phyloP scores from a whole-genome alignment of 2,329 filamentous ascomycete species.

The Thermothelomyces thermophilus region DNA sequence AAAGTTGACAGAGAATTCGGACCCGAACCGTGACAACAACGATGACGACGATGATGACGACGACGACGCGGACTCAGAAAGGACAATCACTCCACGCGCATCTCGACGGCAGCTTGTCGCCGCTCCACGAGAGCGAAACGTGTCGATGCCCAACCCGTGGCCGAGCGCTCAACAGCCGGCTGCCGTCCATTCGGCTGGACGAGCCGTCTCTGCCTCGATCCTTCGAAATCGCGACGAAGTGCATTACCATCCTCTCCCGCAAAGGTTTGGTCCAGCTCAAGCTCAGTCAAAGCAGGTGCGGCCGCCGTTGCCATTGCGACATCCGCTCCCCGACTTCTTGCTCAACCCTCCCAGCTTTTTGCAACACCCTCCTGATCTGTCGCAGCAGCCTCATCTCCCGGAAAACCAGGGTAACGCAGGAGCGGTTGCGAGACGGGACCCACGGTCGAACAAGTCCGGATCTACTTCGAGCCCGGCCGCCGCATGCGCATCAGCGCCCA shows the following conservation, averaged over 20 bases:
- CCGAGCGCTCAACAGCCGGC: neutral
- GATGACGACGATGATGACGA: too few species aligned
- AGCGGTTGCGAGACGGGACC: neutral
- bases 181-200: neutral
- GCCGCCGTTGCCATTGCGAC: neutral
- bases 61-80: neutral
- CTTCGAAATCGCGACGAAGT: neutral
- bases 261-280: neutral
- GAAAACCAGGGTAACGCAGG: neutral
- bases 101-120: neutral
- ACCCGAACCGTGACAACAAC: neutral
- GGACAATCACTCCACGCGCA: neutral
- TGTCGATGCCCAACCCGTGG: neutral
- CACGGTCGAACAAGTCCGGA: neutral
- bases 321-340: neutral
- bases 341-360: constrained; percentile 1
- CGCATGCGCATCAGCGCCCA: neutral
- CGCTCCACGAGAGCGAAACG: neutral
- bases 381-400: neutral
- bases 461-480: neutral
- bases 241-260: neutral
- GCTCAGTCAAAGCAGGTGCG: neutral
- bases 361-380: neutral
- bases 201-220: neutral
- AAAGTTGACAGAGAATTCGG: neutral